phyloP scores from a whole-genome alignment of 345 rosid genomes.

The Populus pruinosa region DNA sequence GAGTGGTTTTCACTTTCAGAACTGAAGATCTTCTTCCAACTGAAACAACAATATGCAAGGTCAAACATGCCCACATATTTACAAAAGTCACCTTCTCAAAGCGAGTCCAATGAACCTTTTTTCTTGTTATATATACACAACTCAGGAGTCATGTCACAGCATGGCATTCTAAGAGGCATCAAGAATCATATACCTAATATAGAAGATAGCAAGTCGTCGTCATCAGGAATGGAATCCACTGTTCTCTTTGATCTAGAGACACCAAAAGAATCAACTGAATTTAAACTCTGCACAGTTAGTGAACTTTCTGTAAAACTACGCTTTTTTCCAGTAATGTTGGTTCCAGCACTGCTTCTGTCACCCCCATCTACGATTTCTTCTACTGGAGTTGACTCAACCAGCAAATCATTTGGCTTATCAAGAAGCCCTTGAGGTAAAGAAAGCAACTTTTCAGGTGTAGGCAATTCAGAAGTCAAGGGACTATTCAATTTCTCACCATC shows the following conservation, averaged over 20 bases:
- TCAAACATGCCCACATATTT: neutral
- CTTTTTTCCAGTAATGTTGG: constrained; percentile 61
- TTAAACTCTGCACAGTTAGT: constrained; percentile 55
- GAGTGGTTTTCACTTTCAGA: constrained; percentile 75
- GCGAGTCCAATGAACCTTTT: neutral
- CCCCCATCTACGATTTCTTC: constrained; percentile 40
- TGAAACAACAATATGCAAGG: constrained; percentile 24
- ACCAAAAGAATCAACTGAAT: constrained; percentile 67
- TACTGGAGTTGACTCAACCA: constrained; percentile 59
- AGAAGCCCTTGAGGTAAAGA: constrained; percentile 46
- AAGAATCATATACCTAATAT: constrained; percentile 62
- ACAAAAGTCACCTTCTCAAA: neutral
- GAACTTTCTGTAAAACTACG: constrained; percentile 76
- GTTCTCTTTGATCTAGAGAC: constrained; percentile 52
- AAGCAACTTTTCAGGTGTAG: constrained; percentile 78
- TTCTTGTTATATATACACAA: neutral
- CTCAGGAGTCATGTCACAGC: neutral
- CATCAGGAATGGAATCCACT: constrained; percentile 75
- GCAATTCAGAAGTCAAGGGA: constrained; percentile 40
- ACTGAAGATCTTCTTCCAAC: constrained; percentile 83
- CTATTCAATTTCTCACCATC: constrained; percentile 31
- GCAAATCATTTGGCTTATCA: constrained; percentile 45
- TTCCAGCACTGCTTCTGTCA: constrained; percentile 40
- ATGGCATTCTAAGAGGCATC: neutral
- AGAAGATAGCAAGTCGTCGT: constrained; percentile 89